Conservation (phyloP, 805 yeast genomes). For the Lipomyces yamadae region DNA sequence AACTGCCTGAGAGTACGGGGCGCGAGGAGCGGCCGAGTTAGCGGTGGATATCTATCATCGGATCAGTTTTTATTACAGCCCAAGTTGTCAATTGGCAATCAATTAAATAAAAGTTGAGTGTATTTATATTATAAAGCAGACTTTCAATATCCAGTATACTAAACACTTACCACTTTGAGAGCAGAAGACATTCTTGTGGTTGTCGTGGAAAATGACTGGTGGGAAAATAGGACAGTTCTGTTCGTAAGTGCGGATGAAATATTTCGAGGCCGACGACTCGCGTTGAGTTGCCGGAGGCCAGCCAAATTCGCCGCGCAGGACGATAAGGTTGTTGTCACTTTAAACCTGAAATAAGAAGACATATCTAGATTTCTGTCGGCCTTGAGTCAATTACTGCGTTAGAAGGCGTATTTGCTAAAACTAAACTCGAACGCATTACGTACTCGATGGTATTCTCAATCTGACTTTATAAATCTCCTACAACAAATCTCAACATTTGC, state of each 20-base stretch:
- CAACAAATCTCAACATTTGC: neutral
- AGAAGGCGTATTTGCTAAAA: neutral
- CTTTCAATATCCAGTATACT: neutral
- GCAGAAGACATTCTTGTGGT: constrained; percentile 20
- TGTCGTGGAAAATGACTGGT: constrained; percentile 7
- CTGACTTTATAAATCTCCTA: neutral
- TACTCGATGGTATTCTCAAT: neutral
- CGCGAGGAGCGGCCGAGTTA: constrained; percentile 95
- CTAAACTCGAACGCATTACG: neutral
- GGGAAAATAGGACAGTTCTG: neutral
- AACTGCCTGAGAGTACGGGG: constrained; percentile 94
- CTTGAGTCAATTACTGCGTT: neutral
- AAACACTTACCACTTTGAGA: constrained; percentile 25
- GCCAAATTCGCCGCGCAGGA: constrained; percentile 3
- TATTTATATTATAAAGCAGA: neutral
- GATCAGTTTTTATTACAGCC: neutral
- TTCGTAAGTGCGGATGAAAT: neutral
- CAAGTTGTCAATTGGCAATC: neutral
- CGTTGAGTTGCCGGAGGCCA: constrained; percentile 12
- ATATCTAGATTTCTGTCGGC: neutral
- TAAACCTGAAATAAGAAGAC: neutral
- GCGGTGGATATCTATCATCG: constrained; percentile 56
- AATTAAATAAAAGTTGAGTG: neutral
- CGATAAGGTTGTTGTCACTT: neutral
- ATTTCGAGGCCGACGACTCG: neutral